Evolutionary conservation across 306 rosid species (phyloP), one percentile per base, ranked within the genome.

Genomic region (Vigna reflexopilosa): DNA sequence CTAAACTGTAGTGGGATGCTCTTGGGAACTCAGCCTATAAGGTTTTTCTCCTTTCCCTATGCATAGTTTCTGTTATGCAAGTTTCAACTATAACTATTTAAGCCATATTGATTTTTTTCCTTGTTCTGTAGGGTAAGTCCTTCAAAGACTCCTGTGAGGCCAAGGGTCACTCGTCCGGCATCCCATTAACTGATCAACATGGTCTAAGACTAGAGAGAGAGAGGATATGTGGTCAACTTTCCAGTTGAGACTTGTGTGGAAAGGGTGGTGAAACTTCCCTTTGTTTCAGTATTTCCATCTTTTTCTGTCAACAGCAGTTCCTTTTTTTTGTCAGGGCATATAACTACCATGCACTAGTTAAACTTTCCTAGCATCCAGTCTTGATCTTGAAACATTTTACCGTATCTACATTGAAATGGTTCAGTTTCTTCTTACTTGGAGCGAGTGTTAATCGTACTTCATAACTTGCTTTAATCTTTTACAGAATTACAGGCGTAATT

Each of bases 141-240:
- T 28, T 95, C 99, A 10, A 95, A 95, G 93, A 95, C 99, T 3
- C 99, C 99, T 1, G 99, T 95, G 77, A 86, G 98, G 85, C 89
- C 99, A n/a, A 91, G 96, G 48, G 88, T 91, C 67, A 20, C 89
- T 66, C 98, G 90, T 19, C 91, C 98, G 5, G 7, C 79, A 28
- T 67, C 80, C 63, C 85, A 77, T 48, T 84, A 81, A 86, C 80
- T 13, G 47, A 73, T 62, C 72, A 54, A 48, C 77, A 34, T 34
- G 57, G 64, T 70, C 55, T 58, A 32, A 66, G 76, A 79, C 84
- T 45, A 9, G 47, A 42, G 11, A 71, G 83, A 84, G 75, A 51
- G 81, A 12, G 40, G 42, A 14, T 81, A 79, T 70, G 71, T 61
- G 73, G 64, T 80, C 82, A 66, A 77, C 84, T 84, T 79, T 75